Percentiles rank a stretch among this genome's conserved stretches.
These are phyloP conservation scores for Nematodospora valgi DNA, from an alignment of 805 yeast genomes.

Conservation along the genomic window DNA sequence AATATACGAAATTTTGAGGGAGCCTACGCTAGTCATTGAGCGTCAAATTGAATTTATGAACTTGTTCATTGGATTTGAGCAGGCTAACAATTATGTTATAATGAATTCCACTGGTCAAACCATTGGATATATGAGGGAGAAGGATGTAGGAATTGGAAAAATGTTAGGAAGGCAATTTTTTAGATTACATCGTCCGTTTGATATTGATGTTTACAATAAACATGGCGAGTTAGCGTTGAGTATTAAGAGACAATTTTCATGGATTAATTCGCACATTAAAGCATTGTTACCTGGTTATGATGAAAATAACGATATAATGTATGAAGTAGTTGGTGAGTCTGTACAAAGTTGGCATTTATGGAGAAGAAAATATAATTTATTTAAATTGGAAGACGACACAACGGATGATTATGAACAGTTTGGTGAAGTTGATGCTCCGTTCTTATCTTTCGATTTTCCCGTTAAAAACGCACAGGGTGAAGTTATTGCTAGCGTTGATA, in stretches of 20 bases:
- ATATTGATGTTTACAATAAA: constrained; percentile 66
- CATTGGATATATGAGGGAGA: constrained; percentile 79
- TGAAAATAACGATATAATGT: constrained; percentile 29
- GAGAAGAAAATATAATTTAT: constrained; percentile 85
- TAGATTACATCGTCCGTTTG: constrained; percentile 82
- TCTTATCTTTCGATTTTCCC: constrained; percentile 83
- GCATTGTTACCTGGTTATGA: constrained; percentile 58
- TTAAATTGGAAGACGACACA: constrained; percentile 43
- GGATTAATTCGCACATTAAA: constrained; percentile 85
- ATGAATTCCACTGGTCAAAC: constrained; percentile 71
- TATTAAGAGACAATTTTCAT: constrained; percentile 78
- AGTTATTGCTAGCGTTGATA: constrained; percentile 73
- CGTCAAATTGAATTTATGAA: constrained; percentile 88
- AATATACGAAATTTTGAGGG: constrained; percentile 57
- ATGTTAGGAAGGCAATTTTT: constrained; percentile 80
- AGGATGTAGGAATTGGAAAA: constrained; percentile 67
- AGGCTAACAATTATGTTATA: constrained; percentile 75
- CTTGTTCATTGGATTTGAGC: constrained; percentile 84
- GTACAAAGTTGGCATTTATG: constrained; percentile 94
- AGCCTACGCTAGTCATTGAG: constrained; percentile 85
- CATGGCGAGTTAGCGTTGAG: constrained; percentile 59
- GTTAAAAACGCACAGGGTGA: constrained; percentile 55
- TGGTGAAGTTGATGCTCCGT: constrained; percentile 84
- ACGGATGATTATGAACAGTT: constrained; percentile 63
- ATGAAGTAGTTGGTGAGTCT: constrained; percentile 71